These are phyloP conservation scores for Colletotrichum australisinense DNA, from an alignment of 2,329 filamentous ascomycete genomes.

Conservation along the genomic window DNA sequence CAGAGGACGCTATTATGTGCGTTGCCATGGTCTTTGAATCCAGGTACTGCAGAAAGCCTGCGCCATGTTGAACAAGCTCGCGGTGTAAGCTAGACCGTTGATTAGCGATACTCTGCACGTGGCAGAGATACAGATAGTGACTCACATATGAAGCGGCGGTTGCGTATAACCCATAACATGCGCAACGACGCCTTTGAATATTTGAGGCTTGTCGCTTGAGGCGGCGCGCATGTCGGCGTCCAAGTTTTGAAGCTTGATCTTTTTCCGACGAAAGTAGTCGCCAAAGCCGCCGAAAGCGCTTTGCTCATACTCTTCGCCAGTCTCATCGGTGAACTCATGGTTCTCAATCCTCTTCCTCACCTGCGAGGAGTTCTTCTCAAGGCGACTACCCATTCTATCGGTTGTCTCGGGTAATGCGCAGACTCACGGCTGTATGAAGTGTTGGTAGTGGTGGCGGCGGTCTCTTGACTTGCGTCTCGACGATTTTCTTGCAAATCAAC, in stretches of 20 bases:
- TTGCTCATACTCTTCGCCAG: conserved; percentile 89
- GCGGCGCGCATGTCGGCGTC: conserved; percentile 83
- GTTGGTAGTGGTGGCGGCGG: background rate
- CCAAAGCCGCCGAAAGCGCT: conserved; percentile 90
- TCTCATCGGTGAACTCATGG: conserved; percentile 80
- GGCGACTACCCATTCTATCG: conserved; percentile 65
- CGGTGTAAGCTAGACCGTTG: conserved; percentile 71
- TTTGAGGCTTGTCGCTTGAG: conserved; percentile 77
- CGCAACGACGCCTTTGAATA: conserved; percentile 91
- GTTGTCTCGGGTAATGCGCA: background rate
- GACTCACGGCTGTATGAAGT: background rate
- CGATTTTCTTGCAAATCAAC: background rate
- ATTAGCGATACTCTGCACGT: background rate
- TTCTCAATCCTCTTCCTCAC: conserved; percentile 71
- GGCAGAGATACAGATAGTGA: conserved; percentile 1
- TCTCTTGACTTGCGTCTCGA: background rate
- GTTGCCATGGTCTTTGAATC: conserved; percentile 95
- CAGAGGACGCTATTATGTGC: conserved; percentile 90
- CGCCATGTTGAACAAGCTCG: conserved; percentile 92
- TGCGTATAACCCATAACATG: conserved; percentile 98
- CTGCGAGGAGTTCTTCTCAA: conserved; percentile 72
- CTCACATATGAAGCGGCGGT: conserved; percentile 83
- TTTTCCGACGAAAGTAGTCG: conserved; percentile 96
- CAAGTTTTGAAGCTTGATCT: conserved; percentile 95
- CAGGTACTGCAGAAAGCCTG: conserved; percentile 92